These are phyloP conservation scores for Solanum pinnatisectum DNA, from an alignment of 257 asterid species.

Conservation along the genomic window DNA sequence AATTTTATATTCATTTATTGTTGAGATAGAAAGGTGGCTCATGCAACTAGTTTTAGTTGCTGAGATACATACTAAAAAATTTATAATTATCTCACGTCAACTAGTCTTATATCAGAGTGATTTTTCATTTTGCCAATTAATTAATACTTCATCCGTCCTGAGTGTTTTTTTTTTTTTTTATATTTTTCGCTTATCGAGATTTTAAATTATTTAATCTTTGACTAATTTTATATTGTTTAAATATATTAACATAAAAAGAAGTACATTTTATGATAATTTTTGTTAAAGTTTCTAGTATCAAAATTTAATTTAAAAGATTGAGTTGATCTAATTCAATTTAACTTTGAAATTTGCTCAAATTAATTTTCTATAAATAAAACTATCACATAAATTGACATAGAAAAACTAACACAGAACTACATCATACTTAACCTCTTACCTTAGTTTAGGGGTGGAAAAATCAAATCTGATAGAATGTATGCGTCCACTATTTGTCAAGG, in stretches of 20 bases:
- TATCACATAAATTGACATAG: neutral
- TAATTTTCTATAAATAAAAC: neutral
- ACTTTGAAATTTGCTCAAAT: neutral
- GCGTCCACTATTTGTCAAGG: too few species aligned
- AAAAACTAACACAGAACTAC: neutral
- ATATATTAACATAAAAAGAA: neutral
- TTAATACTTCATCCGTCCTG: neutral
- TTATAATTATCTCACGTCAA: neutral
- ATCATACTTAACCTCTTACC: neutral
- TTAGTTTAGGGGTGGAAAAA: neutral
- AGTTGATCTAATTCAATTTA: neutral
- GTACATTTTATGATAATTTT: too few species aligned
- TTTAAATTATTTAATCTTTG: too few species aligned
- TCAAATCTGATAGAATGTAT: too few species aligned
- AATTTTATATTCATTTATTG: too few species aligned
- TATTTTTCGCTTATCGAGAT: too few species aligned
- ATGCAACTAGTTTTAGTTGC: neutral
- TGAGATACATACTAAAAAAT: neutral
- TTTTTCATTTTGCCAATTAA: neutral
- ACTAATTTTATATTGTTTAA: too few species aligned
- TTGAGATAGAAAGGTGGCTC: neutral
- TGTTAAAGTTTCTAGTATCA: too few species aligned
- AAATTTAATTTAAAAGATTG: neutral
- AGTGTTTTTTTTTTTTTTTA: too few species aligned
- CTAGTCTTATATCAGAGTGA: neutral